Base-by-base conservation (phyloP, 2,329 filamentous ascomycete species). In the Clarireedia hainanense region DNA sequence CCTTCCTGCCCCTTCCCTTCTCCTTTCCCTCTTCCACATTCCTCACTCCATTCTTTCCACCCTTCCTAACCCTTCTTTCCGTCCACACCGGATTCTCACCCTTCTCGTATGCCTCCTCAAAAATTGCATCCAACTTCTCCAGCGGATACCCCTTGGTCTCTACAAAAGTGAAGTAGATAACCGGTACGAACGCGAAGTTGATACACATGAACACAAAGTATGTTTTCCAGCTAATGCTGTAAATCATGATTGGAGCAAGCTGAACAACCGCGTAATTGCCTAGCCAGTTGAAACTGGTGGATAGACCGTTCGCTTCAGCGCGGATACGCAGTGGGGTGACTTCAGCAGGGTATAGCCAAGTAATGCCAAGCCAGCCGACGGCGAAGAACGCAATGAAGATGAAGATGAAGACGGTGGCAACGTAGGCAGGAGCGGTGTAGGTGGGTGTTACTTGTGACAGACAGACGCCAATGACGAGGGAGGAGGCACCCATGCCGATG, bases 181-280 rank as follows among this genome's bases (percentile, higher is more conserved):
- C 17, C 17, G 52, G 47, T 7, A 50, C 26, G 37, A 54, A 54
- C 20, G 52, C 52, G 23, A 54, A 36, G 7, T 54, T 54, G 45
- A 49, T 9, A 40, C 52, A 45, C 39, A 51, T 63, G 53, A 66
- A 70, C 3, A 70, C 63, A 39, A 70, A 66, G 52, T 70, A 71
- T 49, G 70, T 71, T 9, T 63, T 60, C 59, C 60, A 62, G 6
- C 60, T 56, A 20, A 56, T 57, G 43, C 36, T 57, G 10, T 53
- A 56, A 40, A 75, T 70, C 2, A 75, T 74, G 37, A 66, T 68
- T 4, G 71, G 69, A 1, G 77, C 79, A 15, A 71, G 69, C 27
- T 77, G 71, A 0, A 83, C 80, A 49, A 86, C 79, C 7, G 84
- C 77, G 58, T 88, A 83, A 66, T 85, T 85, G 68, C 83, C 84